A percentile compares a stretch with the other conserved stretches of the same genome.
Conservation (phyloP, 768 basidiomycete species). For the Baorangia bicolor region DNA sequence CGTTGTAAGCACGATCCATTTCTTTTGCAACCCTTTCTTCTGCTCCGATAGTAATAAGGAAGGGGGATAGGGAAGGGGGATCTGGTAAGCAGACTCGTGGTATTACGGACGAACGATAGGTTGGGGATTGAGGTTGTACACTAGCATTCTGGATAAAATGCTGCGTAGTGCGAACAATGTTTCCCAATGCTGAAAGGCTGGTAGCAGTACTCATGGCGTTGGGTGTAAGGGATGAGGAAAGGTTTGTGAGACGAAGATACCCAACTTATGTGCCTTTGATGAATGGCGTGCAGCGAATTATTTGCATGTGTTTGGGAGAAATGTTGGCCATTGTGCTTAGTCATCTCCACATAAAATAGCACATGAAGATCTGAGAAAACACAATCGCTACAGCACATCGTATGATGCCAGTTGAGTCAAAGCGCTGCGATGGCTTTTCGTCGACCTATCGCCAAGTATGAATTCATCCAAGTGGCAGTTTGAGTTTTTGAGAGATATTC, state of each 20-base stretch:
- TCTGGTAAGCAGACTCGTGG: constrained; percentile 1
- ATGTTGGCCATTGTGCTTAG: background rate
- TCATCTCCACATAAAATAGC: background rate
- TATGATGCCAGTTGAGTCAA: background rate
- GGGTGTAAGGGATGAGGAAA: background rate
- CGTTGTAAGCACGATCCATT: constrained; percentile 1
- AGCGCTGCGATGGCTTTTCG: background rate
- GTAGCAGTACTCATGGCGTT: background rate
- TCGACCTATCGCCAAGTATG: background rate
- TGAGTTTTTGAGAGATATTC: background rate
- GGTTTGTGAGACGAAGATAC: background rate
- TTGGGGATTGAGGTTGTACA: background rate
- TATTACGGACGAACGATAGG: background rate
- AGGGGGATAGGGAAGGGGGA: background rate
- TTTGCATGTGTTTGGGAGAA: background rate
- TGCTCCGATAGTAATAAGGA: background rate
- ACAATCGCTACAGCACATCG: background rate
- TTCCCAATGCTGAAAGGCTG: background rate
- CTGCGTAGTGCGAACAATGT: background rate
- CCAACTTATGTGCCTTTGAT: too few species aligned
- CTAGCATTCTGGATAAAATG: background rate
- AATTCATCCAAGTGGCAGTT: background rate
- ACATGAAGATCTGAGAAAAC: too few species aligned
- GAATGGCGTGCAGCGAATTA: too few species aligned
- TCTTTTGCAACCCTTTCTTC: background rate